Evolutionary conservation across 2,329 filamentous ascomycete genomes (phyloP).

Genomic region (Paracorniculantispora psalliotae): DNA sequence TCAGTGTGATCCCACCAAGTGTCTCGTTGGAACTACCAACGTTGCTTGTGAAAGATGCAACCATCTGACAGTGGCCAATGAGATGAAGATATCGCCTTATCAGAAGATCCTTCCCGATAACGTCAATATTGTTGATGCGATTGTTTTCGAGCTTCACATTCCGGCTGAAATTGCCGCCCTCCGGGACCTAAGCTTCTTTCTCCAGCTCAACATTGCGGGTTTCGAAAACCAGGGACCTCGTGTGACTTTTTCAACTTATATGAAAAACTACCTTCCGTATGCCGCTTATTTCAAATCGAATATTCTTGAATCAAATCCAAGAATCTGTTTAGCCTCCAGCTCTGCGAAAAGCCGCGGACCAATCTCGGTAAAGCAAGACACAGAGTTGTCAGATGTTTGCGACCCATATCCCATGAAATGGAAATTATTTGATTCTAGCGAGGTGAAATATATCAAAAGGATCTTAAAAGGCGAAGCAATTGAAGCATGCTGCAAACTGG

Average conservation of each 20-base stretch:
- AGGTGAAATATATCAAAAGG: not conserved
- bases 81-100: not conserved
- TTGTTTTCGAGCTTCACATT: not conserved
- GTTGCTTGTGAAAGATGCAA: not conserved
- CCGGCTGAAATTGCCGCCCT: not conserved
- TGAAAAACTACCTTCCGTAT: not conserved
- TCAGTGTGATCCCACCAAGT: not conserved
- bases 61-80: not conserved
- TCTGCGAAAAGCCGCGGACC: not conserved
- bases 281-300: not conserved
- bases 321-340: not conserved
- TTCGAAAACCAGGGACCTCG: not conserved
- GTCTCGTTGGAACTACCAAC: not conserved
- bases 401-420: not conserved
- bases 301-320: not conserved
- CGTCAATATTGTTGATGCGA: not conserved
- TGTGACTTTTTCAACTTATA: not conserved
- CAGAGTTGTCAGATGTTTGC: not conserved
- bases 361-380: not conserved
- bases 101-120: not conserved
- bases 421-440: not conserved
- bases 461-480: fast-evolving
- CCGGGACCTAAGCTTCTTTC: not conserved
- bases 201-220: not conserved
- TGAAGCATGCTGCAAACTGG: fast-evolving